Evolutionary conservation across 2,329 filamentous ascomycete genomes (phyloP), one percentile per base, ranked within the genome.

Genomic region (Lachnellula hyalina): DNA sequence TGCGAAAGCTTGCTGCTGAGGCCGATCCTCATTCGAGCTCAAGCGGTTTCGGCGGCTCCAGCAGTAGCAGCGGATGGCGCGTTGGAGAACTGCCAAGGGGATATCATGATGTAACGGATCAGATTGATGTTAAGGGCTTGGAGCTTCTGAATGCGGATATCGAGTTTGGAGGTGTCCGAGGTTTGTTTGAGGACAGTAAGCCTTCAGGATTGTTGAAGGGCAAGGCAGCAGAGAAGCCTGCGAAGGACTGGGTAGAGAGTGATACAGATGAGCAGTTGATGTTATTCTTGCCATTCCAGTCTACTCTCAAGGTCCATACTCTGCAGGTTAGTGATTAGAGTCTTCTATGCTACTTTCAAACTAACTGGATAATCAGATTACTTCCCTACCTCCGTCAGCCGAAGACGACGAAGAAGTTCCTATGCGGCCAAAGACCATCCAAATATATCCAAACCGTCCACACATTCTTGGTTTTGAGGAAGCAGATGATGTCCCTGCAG

Each of bases 241-340:
- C 61, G 52, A 83, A 82, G 68, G 93, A 99, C 73, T 97, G 89
- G 86, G 85, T 97, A 21, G 90, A 96, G 77, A 96, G 90, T 71
- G 93, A 96, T 68, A 95, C 93, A 36, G 94, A 99, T 69, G 92
- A 97, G 74, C 94, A 99, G 77, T 77, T 99, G 59, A 89, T 97
- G 81, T 80, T 99, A 47, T 97, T 86, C 73, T 79, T 95, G 54
- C 93, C 94, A 0, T 96, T 99, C 74, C 87, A 92, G 71, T 84
- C 87, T 34, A 89, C 85, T 47, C 71, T 96, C 61, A 99, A 97
- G 77, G 80, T 97, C 50, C 93, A 96, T 74, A 92, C 90, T 11
- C 74, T 87, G 34, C 84, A 86, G 76, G 83, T 83, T 73, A 55
- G 73, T 60, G 5, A 34, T 32, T 23, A 14, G 25, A 17, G 44